Evolutionary conservation across 129 eudicot species (phyloP), one percentile per base, ranked within the genome.

Genomic region (Deinandra increscens): DNA sequence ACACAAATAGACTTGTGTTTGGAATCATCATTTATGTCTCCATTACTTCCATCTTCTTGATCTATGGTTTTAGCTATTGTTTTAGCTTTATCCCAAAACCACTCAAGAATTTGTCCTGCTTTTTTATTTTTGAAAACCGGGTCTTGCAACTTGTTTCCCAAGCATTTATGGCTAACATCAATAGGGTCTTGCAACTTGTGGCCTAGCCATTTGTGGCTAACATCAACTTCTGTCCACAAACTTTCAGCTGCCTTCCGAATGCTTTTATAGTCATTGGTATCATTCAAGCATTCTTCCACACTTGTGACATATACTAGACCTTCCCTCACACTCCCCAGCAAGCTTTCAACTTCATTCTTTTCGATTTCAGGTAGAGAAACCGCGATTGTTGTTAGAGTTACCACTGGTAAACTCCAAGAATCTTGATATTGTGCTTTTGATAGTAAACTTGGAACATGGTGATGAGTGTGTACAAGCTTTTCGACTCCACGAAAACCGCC

Each of bases 351-450:
- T 19, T 8, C 13, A 1, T 17, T 6, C 7, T 41, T 51, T 4
- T 3, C 6, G 20, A 69, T 44, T 5, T 59, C 9, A 2, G 82
- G 78, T 19, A 84, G 82, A 7, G 85, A 69, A 36, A 73, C 6
- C 1, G 80, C 85, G 12, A 84, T 84, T 46, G 82, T 67, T 8
- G 85, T 72, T 26, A 84, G 60, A 3, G 77, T 83, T 20, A 76
- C 82, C 12, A 83, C 44, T 0, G 84, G 56, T 26, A 83, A 63
- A 49, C 82, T 33, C 88, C 88, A 80, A 43, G 78, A 72, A 56
- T 73, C 50, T 26, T 68, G 82, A 53, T 38, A 64, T 8, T 83
- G 67, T 53, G 34, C 71, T 53, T 66, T 62, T 0, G 46, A 10
- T 37, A 54, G 19, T 0, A 79, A 37, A 37, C 5, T 12, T 19